Evolutionary conservation across 495 filamentous ascomycete species (phyloP), one percentile per base, ranked within the genome.

Genomic region (Podospora comata): DNA sequence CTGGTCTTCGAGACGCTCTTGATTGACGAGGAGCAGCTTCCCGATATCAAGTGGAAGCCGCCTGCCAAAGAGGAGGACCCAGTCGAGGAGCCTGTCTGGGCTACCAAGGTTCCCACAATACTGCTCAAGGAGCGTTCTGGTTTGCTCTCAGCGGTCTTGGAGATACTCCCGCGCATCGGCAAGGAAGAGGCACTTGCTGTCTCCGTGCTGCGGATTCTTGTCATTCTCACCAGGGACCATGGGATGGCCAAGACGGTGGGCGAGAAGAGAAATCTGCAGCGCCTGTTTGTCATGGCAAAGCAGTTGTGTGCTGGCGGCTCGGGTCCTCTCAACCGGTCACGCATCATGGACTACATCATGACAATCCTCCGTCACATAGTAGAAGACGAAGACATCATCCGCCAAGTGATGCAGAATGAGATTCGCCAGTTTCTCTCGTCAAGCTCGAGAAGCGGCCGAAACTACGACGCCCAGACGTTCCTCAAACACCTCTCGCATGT

Each of bases 271-370:
- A 94, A 94, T 70, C 83, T 99, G 64, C 91, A 94, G 74, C 87
- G 91, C 20, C 82, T 99, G 18, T 98, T 99, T 76, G 86, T 97
- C 19, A 96, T 97, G 91, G 87, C 96, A 55, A 94, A 93, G 75
- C 94, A 97, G 73, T 85, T 97, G 56, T 90, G 92, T 26, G 91
- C 90, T 28, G 84, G 87, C 28, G 90, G 88, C 23, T 91, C 91
- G 65, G 83, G 89, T 26, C 89, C 89, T 62, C 84, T 98, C 5
- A 92, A 91, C 72, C 89, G 89, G 70, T 85, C 89, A 9, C 74
- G 75, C 60, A 81, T 84, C 60, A 73, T 79, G 4, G 79, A 82
- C 54, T 77, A 82, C 71, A 89, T 98, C 65, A 90, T 98, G 86
- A 80, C 96, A 26, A 89, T 98, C 60, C 81, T 99, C 60, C 88